Base-by-base conservation (phyloP, 306 rosid genomes). In the Trichosanthes truncata region DNA sequence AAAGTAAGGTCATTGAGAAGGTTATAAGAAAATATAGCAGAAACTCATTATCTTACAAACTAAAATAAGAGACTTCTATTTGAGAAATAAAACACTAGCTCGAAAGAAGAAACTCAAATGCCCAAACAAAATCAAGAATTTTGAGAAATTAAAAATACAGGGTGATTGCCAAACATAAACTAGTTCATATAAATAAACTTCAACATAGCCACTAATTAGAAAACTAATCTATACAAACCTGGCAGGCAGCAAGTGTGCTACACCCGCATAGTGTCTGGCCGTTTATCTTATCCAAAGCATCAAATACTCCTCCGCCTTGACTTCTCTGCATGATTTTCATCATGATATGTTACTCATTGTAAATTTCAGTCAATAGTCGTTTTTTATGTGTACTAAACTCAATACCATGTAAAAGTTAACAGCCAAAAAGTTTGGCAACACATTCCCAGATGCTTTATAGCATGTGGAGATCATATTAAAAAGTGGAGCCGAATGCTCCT, bases 351-450 rank as follows among this genome's bases (percentile, higher is more conserved):
- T 69, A 72, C 66, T 48, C 63, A 55, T 69, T 84, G 75, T 9
- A 3, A 49, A 71, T 79, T 61, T 71, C 55, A 15, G 21, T 29
- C n/a, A 31, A 4, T 46, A 9, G 45, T 71, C 66, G 11, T 53
- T 40, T 43, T 20, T 57, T 17, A n/a, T 35, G 35, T 43, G 59
- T 38, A 41, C 23, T 51, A 52, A 80, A 79, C 36, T 36, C 17
- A 40, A 72, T 93, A 96, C 99, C 99, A 96, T 93, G 86, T 96
- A 96, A 84, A 90, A 96, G 86, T 96, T 96, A 56, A 96, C 97
- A 3, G 97, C 99, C 87, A 96, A 61, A 51, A 91, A 93, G 89
- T 89, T 96, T 66, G 99, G 97, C 81, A 96, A 81, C 67, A 53
- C 25, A 80, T 88, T 91, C 83, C 99, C 96, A 57, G 98, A 89